These are phyloP conservation scores for Allantophomopsis cytisporea DNA, from an alignment of 2,329 filamentous ascomycete genomes.

Conservation along the genomic window DNA sequence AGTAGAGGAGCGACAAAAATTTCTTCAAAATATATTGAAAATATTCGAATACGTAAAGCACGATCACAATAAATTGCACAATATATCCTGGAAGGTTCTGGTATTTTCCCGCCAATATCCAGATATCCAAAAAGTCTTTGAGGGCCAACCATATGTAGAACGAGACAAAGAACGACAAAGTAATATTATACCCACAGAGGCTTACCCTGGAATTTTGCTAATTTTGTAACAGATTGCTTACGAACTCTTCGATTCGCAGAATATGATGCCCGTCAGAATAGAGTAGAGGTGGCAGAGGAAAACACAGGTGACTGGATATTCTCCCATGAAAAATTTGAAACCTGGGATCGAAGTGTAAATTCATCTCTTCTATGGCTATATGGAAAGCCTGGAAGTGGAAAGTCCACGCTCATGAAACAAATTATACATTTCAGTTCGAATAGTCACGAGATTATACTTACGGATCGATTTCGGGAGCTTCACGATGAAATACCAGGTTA, in stretches of 20 bases:
- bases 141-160: not conserved
- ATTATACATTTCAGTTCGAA: not conserved
- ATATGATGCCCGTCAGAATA: constrained; percentile 1
- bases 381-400: constrained; percentile 9
- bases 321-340: not conserved
- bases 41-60: not conserved
- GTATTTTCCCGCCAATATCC: not conserved
- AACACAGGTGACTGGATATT: not conserved
- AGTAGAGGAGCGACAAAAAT: not conserved
- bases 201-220: not conserved
- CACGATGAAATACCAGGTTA: too few relatives aligned
- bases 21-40: not conserved
- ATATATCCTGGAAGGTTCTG: not conserved
- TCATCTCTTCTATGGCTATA: constrained; percentile 3
- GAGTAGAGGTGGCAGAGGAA: not conserved
- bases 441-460: too few relatives aligned
- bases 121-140: not conserved
- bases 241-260: not conserved
- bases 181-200: not conserved
- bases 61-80: not conserved
- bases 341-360: not conserved
- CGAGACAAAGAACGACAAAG: constrained; percentile 1
- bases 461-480: too few relatives aligned
- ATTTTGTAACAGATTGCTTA: not conserved
- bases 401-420: constrained; percentile 5